Evolutionary conservation across 2,329 filamentous ascomycete species (phyloP).

Genomic region (Ploettnerulaceae sp.): DNA sequence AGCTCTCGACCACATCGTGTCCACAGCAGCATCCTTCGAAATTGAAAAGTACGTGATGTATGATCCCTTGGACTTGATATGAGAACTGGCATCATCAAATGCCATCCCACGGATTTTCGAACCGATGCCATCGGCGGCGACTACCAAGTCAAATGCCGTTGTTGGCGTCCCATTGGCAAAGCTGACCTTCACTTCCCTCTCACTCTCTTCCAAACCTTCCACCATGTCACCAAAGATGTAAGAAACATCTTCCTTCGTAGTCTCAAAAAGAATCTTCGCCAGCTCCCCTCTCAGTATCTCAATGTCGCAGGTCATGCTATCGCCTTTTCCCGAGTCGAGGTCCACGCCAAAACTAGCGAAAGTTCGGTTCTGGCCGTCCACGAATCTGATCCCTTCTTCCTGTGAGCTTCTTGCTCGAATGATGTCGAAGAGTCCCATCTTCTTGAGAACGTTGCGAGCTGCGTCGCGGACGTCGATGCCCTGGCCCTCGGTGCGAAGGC

Average conservation of each 20-base stretch:
- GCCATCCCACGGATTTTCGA: conserved; percentile 43
- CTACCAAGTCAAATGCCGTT: conserved; percentile 44
- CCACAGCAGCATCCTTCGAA: conserved; percentile 32
- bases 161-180: conserved; percentile 41
- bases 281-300: conserved; percentile 44
- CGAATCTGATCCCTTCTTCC: conserved; percentile 44
- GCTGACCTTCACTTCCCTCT: conserved; percentile 29
- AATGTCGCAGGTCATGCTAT: conserved; percentile 39
- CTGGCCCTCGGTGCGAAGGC: conserved; percentile 44
- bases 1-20: conserved; percentile 33
- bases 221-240: conserved; percentile 35
- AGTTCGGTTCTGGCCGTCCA: conserved; percentile 37
- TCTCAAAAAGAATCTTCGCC: conserved; percentile 37
- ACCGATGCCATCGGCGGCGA: conserved; percentile 51
- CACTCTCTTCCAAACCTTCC: conserved; percentile 21
- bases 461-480: conserved; percentile 50
- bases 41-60: conserved; percentile 38
- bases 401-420: conserved; percentile 40
- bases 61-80: conserved; percentile 16
- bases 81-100: conserved; percentile 29
- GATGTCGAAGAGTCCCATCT: conserved; percentile 45
- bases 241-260: conserved; percentile 28
- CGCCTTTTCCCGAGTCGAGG: conserved; percentile 18
- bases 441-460: conserved; percentile 45
- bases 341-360: conserved; percentile 39